Evolutionary conservation across 805 yeast genomes (phyloP).

Genomic region (Middelhovenomyces tepae): DNA sequence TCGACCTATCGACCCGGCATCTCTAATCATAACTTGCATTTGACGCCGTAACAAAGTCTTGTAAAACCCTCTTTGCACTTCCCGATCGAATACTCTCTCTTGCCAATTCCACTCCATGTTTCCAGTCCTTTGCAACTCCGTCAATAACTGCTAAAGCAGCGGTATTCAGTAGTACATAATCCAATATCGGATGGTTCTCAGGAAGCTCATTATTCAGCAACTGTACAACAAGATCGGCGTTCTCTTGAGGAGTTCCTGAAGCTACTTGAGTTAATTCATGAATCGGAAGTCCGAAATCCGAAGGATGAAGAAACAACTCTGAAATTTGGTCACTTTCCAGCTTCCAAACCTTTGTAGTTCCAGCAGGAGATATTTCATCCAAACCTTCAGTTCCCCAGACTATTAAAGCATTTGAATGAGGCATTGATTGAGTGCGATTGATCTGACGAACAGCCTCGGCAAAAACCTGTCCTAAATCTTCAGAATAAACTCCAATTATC

Average conservation of each 20-base stretch:
- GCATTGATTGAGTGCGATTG: slow-evolving; percentile 39
- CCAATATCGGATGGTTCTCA: slow-evolving; percentile 53
- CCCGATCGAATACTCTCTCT: slow-evolving; percentile 60
- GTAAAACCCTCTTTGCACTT: slow-evolving; percentile 51
- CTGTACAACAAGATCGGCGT: slow-evolving; percentile 54
- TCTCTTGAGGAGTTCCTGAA: slow-evolving; percentile 81
- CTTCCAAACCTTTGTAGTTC: slow-evolving; percentile 73
- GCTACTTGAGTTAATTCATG: slow-evolving; percentile 60
- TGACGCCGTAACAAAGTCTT: slow-evolving; percentile 39
- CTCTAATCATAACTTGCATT: too few relatives aligned
- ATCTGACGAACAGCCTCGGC: slow-evolving; percentile 71
- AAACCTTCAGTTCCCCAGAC: slow-evolving; percentile 90
- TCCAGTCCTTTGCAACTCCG: slow-evolving; percentile 63
- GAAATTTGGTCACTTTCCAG: slow-evolving; percentile 34
- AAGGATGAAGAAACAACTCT: slow-evolving; percentile 37
- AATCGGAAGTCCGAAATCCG: slow-evolving; percentile 71
- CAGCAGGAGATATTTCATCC: slow-evolving; percentile 91
- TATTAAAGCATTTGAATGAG: slow-evolving; percentile 52
- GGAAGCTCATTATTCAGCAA: slow-evolving; percentile 37
- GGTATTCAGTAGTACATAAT: slow-evolving; percentile 84
- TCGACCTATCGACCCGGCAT: too few relatives aligned
- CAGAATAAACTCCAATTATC: slow-evolving; percentile 82
- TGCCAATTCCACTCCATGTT: slow-evolving; percentile 69
- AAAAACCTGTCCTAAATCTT: slow-evolving; percentile 68
- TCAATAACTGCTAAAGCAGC: slow-evolving; percentile 79